Conservation (phyloP, 352 stramenopile genomes). For the Globisporangium takayamanum region DNA sequence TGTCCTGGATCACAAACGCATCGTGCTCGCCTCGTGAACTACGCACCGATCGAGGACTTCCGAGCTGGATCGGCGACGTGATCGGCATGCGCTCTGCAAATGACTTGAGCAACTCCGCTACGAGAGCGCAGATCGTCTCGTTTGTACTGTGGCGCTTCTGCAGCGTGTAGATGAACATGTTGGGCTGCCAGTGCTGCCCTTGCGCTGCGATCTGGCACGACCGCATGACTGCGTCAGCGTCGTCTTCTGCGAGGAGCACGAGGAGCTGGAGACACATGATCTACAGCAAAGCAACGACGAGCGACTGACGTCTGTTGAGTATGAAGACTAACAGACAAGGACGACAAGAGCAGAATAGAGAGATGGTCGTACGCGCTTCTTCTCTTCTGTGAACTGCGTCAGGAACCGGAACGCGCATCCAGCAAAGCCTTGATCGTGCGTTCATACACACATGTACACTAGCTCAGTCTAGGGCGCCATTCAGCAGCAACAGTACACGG, state of each 20-base stretch:
- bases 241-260: slow-evolving; percentile 43
- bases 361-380: slow-evolving; percentile 39
- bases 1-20: slow-evolving; percentile 4
- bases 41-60: slow-evolving; percentile 10
- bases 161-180: slow-evolving; percentile 76
- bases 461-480: neutral
- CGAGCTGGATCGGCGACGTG: slow-evolving; percentile 36
- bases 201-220: slow-evolving; percentile 58
- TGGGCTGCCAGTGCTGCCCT: slow-evolving; percentile 64
- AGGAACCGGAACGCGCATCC: slow-evolving; percentile 55
- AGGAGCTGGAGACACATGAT: slow-evolving; percentile 50
- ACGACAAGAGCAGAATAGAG: neutral
- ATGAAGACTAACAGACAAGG: neutral
- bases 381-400: slow-evolving; percentile 36
- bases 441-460: neutral
- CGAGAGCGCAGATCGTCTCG: slow-evolving; percentile 33
- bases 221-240: slow-evolving; percentile 38
- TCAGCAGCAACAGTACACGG: neutral
- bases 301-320: neutral
- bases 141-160: slow-evolving; percentile 64
- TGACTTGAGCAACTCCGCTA: slow-evolving; percentile 28
- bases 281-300: slow-evolving; percentile 15
- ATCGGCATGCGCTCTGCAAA: slow-evolving; percentile 56
- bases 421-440: slow-evolving; percentile 34
- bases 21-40: slow-evolving; percentile 2